These are phyloP conservation scores for Aspergillus hancockii DNA, from an alignment of 495 filamentous ascomycete species.

Conservation along the genomic window DNA sequence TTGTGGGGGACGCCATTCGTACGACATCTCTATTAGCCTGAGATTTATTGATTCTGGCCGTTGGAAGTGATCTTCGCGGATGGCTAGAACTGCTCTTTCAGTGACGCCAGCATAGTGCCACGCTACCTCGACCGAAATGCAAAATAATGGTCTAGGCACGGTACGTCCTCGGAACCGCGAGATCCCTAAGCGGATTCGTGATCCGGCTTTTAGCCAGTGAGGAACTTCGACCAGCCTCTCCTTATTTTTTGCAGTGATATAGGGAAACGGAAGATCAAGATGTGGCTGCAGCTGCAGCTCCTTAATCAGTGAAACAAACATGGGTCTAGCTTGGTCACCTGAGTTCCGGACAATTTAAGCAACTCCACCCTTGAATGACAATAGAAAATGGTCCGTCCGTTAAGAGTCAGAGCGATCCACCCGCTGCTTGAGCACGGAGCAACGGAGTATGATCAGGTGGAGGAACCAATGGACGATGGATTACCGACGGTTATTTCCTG, in stretches of 20 bases:
- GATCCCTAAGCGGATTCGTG: constrained; percentile 7
- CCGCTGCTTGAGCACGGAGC: constrained; percentile 9
- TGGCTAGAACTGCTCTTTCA: constrained; percentile 4
- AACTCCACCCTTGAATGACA: constrained; percentile 6
- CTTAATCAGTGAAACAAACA: constrained; percentile 22
- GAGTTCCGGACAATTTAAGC: constrained; percentile 23
- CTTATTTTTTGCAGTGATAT: constrained; percentile 29
- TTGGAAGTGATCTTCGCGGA: constrained; percentile 13
- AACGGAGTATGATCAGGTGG: constrained; percentile 10
- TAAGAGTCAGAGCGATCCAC: constrained; percentile 17
- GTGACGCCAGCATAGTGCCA: constrained; percentile 1
- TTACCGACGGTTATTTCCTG: constrained; percentile 4
- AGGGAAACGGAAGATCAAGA: constrained; percentile 22
- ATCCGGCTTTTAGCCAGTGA: not conserved
- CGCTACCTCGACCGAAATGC: not conserved
- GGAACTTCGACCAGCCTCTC: constrained; percentile 7
- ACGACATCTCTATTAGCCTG: constrained; percentile 4
- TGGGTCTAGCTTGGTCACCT: constrained; percentile 22
- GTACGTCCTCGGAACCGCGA: not conserved
- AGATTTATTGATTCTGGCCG: constrained; percentile 10
- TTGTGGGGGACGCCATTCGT: not conserved
- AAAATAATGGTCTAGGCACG: constrained; percentile 8
- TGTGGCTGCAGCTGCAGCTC: constrained; percentile 35
- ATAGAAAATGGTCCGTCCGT: constrained; percentile 19
- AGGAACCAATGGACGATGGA: constrained; percentile 8